Percentiles rank a stretch among this genome's conserved stretches.
phyloP scores from a whole-genome alignment of 228 moss, liverwort and hornwort species.

The Sphagnum magellanicum region DNA sequence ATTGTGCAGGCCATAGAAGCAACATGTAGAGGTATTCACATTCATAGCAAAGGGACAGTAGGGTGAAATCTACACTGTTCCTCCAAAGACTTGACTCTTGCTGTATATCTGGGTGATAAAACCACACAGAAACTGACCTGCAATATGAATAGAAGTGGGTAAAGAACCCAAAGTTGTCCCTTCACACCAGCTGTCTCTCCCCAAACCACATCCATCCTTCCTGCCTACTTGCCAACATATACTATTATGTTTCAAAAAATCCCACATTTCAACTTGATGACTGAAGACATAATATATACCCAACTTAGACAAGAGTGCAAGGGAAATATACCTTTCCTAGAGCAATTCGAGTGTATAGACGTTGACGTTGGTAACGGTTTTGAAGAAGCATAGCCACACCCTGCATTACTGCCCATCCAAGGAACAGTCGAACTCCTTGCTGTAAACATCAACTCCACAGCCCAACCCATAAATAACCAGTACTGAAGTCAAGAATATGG shows the following conservation, averaged over 20 bases:
- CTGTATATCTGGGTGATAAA: not conserved
- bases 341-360: conserved; percentile 88
- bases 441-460: conserved; percentile 18
- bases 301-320: not conserved
- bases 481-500: not conserved
- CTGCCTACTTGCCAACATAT: conserved; percentile 34
- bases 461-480: not conserved
- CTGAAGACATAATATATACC: not conserved
- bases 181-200: conserved; percentile 91
- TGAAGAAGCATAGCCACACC: conserved; percentile 94
- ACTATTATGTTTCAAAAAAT: not conserved
- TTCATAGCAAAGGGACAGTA: not conserved
- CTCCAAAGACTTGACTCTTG: not conserved
- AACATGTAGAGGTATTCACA: not conserved
- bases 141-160: conserved; percentile 80
- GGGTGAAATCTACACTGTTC: not conserved
- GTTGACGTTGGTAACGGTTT: conserved; percentile 91
- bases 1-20: not conserved
- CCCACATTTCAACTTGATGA: not conserved
- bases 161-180: conserved; percentile 90
- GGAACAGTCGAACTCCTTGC: conserved; percentile 93
- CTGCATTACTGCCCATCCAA: conserved; percentile 97
- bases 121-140: conserved; percentile 38
- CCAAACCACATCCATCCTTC: conserved; percentile 97
- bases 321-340: conserved; percentile 62